These are phyloP conservation scores for Draba incana DNA, from an alignment of 345 rosid species.

Conservation along the genomic window DNA sequence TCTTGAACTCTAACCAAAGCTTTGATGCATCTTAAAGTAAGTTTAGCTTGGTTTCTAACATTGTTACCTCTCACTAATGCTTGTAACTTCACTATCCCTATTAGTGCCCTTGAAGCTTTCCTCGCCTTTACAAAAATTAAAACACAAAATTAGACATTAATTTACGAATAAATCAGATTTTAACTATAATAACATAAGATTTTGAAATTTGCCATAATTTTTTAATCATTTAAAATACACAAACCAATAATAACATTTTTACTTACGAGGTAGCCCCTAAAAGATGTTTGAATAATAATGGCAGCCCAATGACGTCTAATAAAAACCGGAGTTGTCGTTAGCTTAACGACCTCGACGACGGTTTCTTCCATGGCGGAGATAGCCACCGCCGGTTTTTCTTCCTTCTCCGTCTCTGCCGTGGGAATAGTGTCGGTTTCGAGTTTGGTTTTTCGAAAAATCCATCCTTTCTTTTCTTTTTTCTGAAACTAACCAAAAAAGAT, in stretches of 20 bases:
- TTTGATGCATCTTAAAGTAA: slow-evolving; percentile 75
- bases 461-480: slow-evolving; percentile 82
- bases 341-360: slow-evolving; percentile 59
- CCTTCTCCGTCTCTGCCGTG: slow-evolving; percentile 59
- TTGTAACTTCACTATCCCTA: slow-evolving; percentile 90
- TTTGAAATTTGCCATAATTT: too few species aligned
- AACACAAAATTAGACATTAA: not conserved
- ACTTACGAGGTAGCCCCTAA: slow-evolving; percentile 86
- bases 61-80: slow-evolving; percentile 93
- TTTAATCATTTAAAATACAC: not conserved
- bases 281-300: slow-evolving; percentile 73
- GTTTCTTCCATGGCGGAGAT: slow-evolving; percentile 67
- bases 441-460: slow-evolving; percentile 63
- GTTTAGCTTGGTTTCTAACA: slow-evolving; percentile 74
- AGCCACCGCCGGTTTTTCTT: slow-evolving; percentile 66
- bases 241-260: slow-evolving; percentile 4
- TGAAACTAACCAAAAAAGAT: slow-evolving; percentile 26
- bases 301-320: slow-evolving; percentile 73
- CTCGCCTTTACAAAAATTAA: slow-evolving; percentile 51
- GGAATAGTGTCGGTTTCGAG: slow-evolving; percentile 42
- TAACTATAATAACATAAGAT: not conserved
- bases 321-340: slow-evolving; percentile 52
- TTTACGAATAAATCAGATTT: too few species aligned
- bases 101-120: slow-evolving; percentile 83
- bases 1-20: slow-evolving; percentile 82